Base-by-base conservation (phyloP, 2,329 filamentous ascomycete genomes). In the Byssothecium circinans region DNA sequence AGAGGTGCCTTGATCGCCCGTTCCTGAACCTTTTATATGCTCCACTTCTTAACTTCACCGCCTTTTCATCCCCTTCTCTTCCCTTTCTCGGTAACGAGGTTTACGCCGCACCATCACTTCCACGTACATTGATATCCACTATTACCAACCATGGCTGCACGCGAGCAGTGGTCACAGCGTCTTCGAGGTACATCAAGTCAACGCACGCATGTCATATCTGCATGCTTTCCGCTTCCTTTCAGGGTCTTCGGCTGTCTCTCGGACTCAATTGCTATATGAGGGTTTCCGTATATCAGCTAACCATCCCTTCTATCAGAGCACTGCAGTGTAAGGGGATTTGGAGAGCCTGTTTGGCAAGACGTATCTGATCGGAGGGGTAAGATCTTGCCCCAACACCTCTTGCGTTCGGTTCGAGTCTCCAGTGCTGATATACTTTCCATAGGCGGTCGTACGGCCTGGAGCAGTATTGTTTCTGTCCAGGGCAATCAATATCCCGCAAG, bases 391-490 rank as follows among this genome's bases (percentile, higher is more conserved):
- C n/a, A n/a, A n/a, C n/a, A n/a, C n/a, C n/a, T n/a, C n/a, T n/a
- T n/a, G n/a, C n/a, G n/a, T n/a, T n/a, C n/a, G n/a, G n/a, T n/a
- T n/a, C n/a, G n/a, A n/a, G n/a, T n/a, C n/a, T n/a, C n/a, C n/a
- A n/a, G 22, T 52, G 12, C 4, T 12, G 8, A 30, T 27, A 11
- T 19, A n/a, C 4, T 32, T n/a, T n/a, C n/a, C 29, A n/a, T 41
- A 72, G 68, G 68, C 41, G 67, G 68, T 32, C 61, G 69, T 11
- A 72, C 69, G 6, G 69, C 69, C 12, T 72, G 69, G 69, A 64
- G 62, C 18, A 64, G 61, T 41, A 50, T 65, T 32, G 62, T 60
- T 12, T 41, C 53, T 10, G 48, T 70, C 41, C 59, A 62, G n/a
- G 61, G 59, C 23, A 49, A 27, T 12, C 52, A 56, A 1, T 67